A percentile compares a stretch with the other conserved stretches of the same genome.
Conservation (phyloP, 139 green algal species). For the Chlorella sp. region DNA sequence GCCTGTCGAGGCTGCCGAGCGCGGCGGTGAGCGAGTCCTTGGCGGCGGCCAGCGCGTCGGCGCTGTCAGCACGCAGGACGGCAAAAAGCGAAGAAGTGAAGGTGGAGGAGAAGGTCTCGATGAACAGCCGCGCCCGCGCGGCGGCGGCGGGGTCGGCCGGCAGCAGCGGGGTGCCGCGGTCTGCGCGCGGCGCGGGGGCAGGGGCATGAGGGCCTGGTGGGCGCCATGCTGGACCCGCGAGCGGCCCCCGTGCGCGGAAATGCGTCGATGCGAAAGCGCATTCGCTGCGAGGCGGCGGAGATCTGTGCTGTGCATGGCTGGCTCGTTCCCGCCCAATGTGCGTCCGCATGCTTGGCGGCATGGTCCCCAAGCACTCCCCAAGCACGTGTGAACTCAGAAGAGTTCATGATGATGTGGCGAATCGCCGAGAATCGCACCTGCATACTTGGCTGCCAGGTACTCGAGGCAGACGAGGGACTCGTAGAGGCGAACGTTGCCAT, state of each 20-base stretch:
- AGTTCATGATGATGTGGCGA: background rate
- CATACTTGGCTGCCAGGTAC: slow-evolving; percentile 10
- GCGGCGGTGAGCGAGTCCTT: slow-evolving; percentile 7
- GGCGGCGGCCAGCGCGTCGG: background rate
- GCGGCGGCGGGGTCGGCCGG: background rate
- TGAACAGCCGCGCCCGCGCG: slow-evolving; percentile 14
- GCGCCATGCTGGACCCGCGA: background rate
- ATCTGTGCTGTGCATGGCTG: background rate
- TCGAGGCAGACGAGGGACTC: slow-evolving; percentile 18
- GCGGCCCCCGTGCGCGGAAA: background rate
- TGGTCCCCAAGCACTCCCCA: too few relatives aligned
- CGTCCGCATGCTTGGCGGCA: too few relatives aligned
- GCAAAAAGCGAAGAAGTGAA: background rate
- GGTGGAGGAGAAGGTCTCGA: slow-evolving; percentile 1
- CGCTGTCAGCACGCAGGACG: background rate
- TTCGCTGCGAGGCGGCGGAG: background rate
- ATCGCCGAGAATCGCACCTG: background rate
- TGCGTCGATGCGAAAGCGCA: too few relatives aligned
- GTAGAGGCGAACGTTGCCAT: slow-evolving; percentile 7
- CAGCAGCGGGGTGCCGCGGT: slow-evolving; percentile 10
- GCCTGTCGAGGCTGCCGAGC: too few relatives aligned
- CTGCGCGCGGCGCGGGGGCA: background rate
- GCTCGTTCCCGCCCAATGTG: too few relatives aligned
- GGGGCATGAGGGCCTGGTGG: too few relatives aligned
- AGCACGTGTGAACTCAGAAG: background rate